phyloP scores from a whole-genome alignment of 331 rosid species.

The Malus hybrid region DNA sequence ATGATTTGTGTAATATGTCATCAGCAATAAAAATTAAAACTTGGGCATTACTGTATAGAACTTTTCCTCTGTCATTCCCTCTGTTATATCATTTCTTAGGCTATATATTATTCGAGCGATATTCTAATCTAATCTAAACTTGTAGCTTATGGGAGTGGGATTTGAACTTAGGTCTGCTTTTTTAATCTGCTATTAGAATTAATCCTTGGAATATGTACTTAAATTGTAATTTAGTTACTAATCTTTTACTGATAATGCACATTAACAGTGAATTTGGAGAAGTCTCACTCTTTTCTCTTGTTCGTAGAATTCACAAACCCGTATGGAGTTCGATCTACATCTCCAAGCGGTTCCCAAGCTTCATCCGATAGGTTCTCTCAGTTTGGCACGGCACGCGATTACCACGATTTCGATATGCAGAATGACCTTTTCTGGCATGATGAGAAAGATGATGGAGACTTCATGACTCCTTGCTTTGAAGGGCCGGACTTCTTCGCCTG shows the following conservation, averaged over 20 bases:
- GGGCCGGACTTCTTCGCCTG: constrained; percentile 68
- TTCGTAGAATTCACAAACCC: constrained; percentile 77
- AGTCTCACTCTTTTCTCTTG: constrained; percentile 6
- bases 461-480: constrained; percentile 65
- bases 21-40: not conserved
- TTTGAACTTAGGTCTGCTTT: too few relatives aligned
- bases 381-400: constrained; percentile 88
- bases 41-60: not conserved
- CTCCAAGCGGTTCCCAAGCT: constrained; percentile 55
- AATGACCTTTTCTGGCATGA: constrained; percentile 68
- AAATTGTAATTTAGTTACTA: too few relatives aligned
- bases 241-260: too few relatives aligned
- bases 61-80: not conserved
- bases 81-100: not conserved
- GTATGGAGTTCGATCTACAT: constrained; percentile 65
- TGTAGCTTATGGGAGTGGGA: too few relatives aligned
- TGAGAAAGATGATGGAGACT: constrained; percentile 70
- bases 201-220: too few relatives aligned
- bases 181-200: not conserved
- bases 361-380: constrained; percentile 79
- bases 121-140: too few relatives aligned
- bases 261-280: not conserved
- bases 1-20: too few relatives aligned
- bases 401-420: constrained; percentile 71
- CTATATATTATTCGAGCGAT: too few relatives aligned